These are phyloP conservation scores for Boletus rufocinnamomeus DNA, from an alignment of 768 basidiomycete genomes.

Conservation along the genomic window DNA sequence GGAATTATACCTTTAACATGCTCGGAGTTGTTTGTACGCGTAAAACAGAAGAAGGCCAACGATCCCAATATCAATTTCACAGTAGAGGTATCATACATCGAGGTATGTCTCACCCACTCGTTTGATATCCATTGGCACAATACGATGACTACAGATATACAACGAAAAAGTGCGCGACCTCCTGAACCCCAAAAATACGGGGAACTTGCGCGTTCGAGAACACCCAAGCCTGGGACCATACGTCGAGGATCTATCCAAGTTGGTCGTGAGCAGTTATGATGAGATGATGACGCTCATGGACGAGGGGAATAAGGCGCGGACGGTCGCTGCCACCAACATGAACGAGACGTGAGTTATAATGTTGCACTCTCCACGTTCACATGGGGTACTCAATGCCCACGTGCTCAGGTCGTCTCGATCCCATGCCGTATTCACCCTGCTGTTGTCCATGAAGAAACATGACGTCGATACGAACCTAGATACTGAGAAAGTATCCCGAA, in stretches of 20 bases:
- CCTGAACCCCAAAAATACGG: conserved; percentile 95
- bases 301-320: conserved; percentile 98
- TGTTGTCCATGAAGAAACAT: conserved; percentile 89
- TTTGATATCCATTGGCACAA: neutral
- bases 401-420: conserved; percentile 82
- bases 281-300: conserved; percentile 99
- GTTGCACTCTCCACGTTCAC: neutral
- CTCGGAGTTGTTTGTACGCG: conserved; percentile 86
- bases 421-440: conserved; percentile 96
- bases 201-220: conserved; percentile 95
- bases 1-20: conserved; percentile 98
- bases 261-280: conserved; percentile 86
- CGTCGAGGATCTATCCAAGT: conserved; percentile 94
- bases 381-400: conserved; percentile 6
- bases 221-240: conserved; percentile 97
- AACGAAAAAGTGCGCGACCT: conserved; percentile 98
- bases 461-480: conserved; percentile 84
- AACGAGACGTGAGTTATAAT: conserved; percentile 85
- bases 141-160: conserved; percentile 62
- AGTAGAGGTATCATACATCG: conserved; percentile 98
- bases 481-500: conserved; percentile 98
- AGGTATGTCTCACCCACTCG: conserved; percentile 48
- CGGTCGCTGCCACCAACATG: conserved; percentile 99
- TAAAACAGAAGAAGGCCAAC: conserved; percentile 57
- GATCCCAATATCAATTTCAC: conserved; percentile 79